Evolutionary conservation across 192 early-diverging fungal species (phyloP), one percentile per base, ranked within the genome.

Genomic region (Umbelopsis vinacea): DNA sequence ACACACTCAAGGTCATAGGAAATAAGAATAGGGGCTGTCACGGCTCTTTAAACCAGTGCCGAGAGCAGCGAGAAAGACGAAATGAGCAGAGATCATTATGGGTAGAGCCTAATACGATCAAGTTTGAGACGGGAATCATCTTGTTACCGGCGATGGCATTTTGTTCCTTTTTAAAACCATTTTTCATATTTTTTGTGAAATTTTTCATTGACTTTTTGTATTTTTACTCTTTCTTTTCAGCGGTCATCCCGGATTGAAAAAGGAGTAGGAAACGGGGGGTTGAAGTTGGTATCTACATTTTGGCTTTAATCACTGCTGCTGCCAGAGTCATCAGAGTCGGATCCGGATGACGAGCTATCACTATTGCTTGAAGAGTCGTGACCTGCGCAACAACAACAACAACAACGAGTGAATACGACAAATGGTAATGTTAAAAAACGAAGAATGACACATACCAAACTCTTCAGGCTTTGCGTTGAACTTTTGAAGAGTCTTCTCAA

Each of bases 311-410:
- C 91, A 72, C 87, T 86, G 75, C 85, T 83, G 80, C 91, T 93
- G 88, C 92, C 93, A 85, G 92, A 91, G 79, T 92, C 93, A 79
- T 94, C 92, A 48, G 91, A 91, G 60, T 90, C 93, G 48, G 93
- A 92, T 53, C 78, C 88, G 43, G 88, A 90, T 40, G 57, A 63
- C 29, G 85, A 83, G 46, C 84, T 82, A 22, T 86, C 89, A 71
- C 84, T 83, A 10, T 80, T 82, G 67, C 80, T 85, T 17, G 83
- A 85, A 33, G 81, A 75, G 15, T 86, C 76, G n/a, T 75, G 73
- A n/a, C 76, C 72, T 43, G 9, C 10, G 23, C 29, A 72, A 43
- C 40, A 12, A 43, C 40, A 12, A 43, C 29, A 72, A 43, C 40
- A 12, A 43, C 40, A 12, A 43, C 11, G 40, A 29, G 40, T 43